These are phyloP conservation scores for Carex arenaria DNA, from an alignment of 202 grass and related monocot species.

Conservation along the genomic window DNA sequence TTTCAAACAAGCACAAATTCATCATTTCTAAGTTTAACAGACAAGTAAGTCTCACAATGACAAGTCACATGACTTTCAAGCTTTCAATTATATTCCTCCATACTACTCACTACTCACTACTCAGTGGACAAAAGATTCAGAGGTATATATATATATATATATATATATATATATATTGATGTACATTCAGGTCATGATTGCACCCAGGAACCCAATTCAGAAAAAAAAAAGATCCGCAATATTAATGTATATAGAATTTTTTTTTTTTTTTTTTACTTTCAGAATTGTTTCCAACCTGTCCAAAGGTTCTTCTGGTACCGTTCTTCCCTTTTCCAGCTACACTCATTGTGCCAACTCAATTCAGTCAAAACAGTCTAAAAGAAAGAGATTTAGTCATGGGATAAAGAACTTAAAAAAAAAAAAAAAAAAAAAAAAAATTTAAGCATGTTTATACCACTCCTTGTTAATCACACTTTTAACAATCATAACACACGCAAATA, in stretches of 20 bases:
- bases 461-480: too few species aligned
- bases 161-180: not conserved
- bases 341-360: not conserved
- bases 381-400: too few species aligned
- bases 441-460: too few species aligned
- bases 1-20: not conserved
- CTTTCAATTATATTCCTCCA: not conserved
- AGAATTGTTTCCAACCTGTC: not conserved
- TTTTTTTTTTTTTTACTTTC: not conserved
- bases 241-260: too few species aligned
- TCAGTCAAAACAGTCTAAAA: not conserved
- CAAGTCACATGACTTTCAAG: not conserved
- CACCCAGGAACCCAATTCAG: not conserved
- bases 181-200: not conserved
- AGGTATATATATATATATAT: not conserved
- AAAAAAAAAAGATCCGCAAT: too few species aligned
- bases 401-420: too few species aligned
- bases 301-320: not conserved
- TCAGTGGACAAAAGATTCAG: not conserved
- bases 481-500: too few species aligned
- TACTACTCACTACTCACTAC: not conserved
- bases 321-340: not conserved
- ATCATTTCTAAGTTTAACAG: not conserved
- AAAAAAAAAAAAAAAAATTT: too few species aligned
- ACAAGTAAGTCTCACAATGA: not conserved